Base-by-base conservation (phyloP, 805 yeast genomes). In the Jamesozyma piceae region DNA sequence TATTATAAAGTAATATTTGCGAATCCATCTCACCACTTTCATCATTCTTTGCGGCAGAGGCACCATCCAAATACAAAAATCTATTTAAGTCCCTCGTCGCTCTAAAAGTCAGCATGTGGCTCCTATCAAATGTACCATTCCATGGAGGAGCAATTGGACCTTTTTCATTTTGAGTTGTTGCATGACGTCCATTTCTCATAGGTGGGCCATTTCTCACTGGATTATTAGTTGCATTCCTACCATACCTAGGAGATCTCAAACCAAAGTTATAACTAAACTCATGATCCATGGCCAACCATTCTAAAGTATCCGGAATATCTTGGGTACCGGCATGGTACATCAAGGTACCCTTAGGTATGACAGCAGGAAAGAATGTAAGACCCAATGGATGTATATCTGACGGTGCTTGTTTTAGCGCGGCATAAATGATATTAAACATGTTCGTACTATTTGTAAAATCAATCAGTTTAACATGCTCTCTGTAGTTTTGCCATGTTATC, bases 271-370 rank as follows among this genome's bases (percentile, higher is more conserved):
- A 75, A 48, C 80, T 73, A 57, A 78, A 78, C 50, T 78, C 83
- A 48, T 66, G 72, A 53, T 78, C 81, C 71, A 78, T 64, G 1
- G 84, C 85, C 10, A 76, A 60, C 84, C 85, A 78, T 54, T 79
- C 84, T 27, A 68, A 68, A 20, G 64, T 52, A 0, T 54, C 53
- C 1, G 82, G 82, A 9, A 75, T 49, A 3, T 52, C 43, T 0
- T 68, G 66, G n/a, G 53, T 46, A 3, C 75, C 75, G 0, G 79
- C 65, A 55, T 78, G 84, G 44, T 75, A 79, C 39, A 79, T 51
- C 30, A 74, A 50, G 0, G 83, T 77, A 3, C 80, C 80, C 35
- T 72, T 66, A 0, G 83, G 82, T 20, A 79, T 65, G 42, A 68
- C 69, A 1, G 80, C 84, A 0, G 85, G 82, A 33, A 78, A 67